Evolutionary conservation across 169 alveolate species (phyloP), one percentile per base, ranked within the genome.

Genomic region (Cryptosporidium ubiquitum): DNA sequence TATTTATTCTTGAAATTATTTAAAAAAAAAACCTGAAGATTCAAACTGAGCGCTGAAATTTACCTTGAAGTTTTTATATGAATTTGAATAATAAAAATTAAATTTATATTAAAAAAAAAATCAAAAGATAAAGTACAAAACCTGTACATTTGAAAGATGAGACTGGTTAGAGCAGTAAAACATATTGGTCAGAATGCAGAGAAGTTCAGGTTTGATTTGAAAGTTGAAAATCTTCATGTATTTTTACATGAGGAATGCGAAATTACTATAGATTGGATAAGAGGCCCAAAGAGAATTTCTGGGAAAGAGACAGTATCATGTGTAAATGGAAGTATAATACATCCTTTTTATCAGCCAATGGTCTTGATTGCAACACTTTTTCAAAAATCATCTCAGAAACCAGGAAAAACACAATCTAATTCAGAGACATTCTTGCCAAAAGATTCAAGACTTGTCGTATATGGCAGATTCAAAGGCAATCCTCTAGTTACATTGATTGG

Each of bases 241-340:
- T 26, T 40, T 58, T 51, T 79, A 42, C 89, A 61, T 26, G 89
- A 79, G 37, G 69, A 79, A 35, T 79, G 89, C 10, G 89, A 79
- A 10, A 79, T 79, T 26, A 31, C 73, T 6, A 79, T 79, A n/a
- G 89, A 79, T 79, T 79, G 89, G 89, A 66, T 79, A n/a, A 79
- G 89, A 29, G 89, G 89, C 5, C 89, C 89, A 40, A 79, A 79
- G 66, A 79, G 89, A 29, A 79, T 64, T 40, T 79, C 89, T n/a
- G 89, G 89, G 23, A 79, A 79, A 55, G 89, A 79, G 26, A 7
- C 79, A 18, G 89, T 79, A 57, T 79, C 75, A 64, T 79, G 89
- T 39, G 89, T 79, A 9, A 79, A 79, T 61, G 89, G 89, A 29
- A 79, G 74, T 47, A 79, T 64, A 23, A 79, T 79, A 16, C 89